These are phyloP conservation scores for Trypanosoma cruzi DNA, from an alignment of 208 protist species.

Conservation along the genomic window DNA sequence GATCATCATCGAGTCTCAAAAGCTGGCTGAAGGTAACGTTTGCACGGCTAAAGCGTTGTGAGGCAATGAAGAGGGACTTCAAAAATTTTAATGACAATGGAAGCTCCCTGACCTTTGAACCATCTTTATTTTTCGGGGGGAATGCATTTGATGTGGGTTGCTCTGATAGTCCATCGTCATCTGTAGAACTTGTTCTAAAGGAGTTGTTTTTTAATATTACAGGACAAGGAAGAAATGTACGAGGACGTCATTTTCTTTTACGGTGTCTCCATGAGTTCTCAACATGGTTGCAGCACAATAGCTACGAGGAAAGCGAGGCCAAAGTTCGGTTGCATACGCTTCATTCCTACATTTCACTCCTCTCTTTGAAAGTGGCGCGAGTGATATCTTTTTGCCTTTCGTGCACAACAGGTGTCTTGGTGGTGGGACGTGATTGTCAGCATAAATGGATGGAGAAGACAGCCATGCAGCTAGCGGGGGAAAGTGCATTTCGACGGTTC, in stretches of 20 bases:
- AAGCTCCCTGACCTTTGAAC: constrained; percentile 13
- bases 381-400: constrained; percentile 26
- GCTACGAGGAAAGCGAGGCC: background rate
- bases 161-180: background rate
- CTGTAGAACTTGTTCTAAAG: constrained; percentile 16
- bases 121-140: constrained; percentile 12
- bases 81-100: background rate
- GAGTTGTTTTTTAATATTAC: constrained; percentile 28
- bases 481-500: constrained; percentile 12
- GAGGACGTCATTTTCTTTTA: constrained; percentile 26
- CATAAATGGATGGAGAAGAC: constrained; percentile 34
- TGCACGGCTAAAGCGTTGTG: constrained; percentile 9
- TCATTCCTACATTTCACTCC: constrained; percentile 22
- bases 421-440: constrained; percentile 7
- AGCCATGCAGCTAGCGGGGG: constrained; percentile 23
- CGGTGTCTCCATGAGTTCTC: constrained; percentile 32
- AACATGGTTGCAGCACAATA: constrained; percentile 9
- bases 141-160: background rate
- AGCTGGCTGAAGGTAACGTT: constrained; percentile 25
- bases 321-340: background rate
- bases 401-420: constrained; percentile 17
- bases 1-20: constrained; percentile 4
- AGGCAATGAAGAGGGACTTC: background rate
- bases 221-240: constrained; percentile 21
- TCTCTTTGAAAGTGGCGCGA: constrained; percentile 31